These are phyloP conservation scores for Magnusiomyces fungicola DNA, from an alignment of 1,139 yeast species.

Conservation along the genomic window DNA sequence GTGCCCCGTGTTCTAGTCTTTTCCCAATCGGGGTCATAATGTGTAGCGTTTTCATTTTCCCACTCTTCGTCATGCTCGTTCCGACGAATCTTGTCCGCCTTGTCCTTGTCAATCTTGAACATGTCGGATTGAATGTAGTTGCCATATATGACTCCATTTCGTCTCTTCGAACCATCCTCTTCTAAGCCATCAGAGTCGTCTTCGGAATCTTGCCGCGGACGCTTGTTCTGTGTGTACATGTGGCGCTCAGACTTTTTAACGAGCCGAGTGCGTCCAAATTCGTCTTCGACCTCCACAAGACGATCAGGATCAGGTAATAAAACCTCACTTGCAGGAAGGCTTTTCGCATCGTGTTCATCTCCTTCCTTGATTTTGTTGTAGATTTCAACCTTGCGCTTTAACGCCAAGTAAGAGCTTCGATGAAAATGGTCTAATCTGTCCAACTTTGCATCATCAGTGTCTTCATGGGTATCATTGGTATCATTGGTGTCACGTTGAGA, in stretches of 20 bases:
- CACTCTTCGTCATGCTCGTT: not conserved
- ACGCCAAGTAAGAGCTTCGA: conserved; percentile 7
- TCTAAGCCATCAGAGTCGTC: not conserved
- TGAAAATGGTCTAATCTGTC: not conserved
- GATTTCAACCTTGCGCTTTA: conserved; percentile 20
- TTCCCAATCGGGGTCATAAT: conserved; percentile 15
- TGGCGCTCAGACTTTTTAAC: conserved; percentile 20
- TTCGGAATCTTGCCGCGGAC: not conserved
- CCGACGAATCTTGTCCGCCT: conserved; percentile 8
- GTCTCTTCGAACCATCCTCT: conserved; percentile 5
- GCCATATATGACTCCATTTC: conserved; percentile 8
- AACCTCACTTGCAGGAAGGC: conserved; percentile 7
- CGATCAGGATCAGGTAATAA: conserved; percentile 15
- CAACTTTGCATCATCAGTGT: conserved; percentile 6
- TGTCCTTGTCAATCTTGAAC: conserved; percentile 10
- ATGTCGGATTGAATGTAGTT: conserved; percentile 7
- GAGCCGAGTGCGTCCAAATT: conserved; percentile 29
- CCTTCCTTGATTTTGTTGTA: conserved; percentile 22
- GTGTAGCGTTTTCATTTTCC: conserved; percentile 3
- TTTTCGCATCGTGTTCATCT: conserved; percentile 10
- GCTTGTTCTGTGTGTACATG: conserved; percentile 4
- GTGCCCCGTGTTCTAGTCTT: conserved; percentile 11
- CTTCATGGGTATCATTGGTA: conserved; percentile 1
- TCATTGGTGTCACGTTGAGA: not conserved
- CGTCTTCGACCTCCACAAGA: conserved; percentile 29